A percentile compares a stretch with the other conserved stretches of the same genome.
Conservation (phyloP, 192 early-diverging fungal genomes). For the Phycomyces blakesleeanus region DNA sequence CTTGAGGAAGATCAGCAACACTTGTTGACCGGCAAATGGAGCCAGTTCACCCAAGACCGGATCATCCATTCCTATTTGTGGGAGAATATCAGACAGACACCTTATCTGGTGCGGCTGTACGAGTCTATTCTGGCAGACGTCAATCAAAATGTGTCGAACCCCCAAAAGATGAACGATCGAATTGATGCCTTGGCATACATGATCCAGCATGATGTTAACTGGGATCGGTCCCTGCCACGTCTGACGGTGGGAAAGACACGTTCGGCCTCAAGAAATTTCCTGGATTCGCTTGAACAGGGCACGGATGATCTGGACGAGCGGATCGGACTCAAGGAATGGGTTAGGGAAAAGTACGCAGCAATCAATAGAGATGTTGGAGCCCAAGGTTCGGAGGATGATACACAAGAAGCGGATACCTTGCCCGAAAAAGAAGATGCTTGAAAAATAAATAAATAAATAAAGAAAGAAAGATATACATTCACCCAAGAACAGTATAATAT, state of each 20-base stretch:
- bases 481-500: too few relatives aligned
- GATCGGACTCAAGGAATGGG: slow-evolving; percentile 16
- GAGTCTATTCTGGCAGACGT: slow-evolving; percentile 28
- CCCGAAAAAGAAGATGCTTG: too few relatives aligned
- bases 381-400: too few relatives aligned
- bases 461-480: too few relatives aligned
- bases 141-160: slow-evolving; percentile 32
- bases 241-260: slow-evolving; percentile 1
- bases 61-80: slow-evolving; percentile 36
- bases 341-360: neutral
- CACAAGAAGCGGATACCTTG: too few relatives aligned
- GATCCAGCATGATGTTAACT: slow-evolving; percentile 35
- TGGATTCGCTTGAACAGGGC: neutral
- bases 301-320: neutral
- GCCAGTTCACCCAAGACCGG: slow-evolving; percentile 25
- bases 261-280: slow-evolving; percentile 1
- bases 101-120: slow-evolving; percentile 32
- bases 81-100: slow-evolving; percentile 24
- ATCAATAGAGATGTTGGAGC: neutral
- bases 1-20: slow-evolving; percentile 13
- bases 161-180: slow-evolving; percentile 32
- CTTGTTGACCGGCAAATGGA: slow-evolving; percentile 24
- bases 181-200: slow-evolving; percentile 36
- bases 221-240: slow-evolving; percentile 34
- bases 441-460: neutral